Conservation (phyloP, 176 grass and related monocot species). For the Miscanthus lutarioriparius region DNA sequence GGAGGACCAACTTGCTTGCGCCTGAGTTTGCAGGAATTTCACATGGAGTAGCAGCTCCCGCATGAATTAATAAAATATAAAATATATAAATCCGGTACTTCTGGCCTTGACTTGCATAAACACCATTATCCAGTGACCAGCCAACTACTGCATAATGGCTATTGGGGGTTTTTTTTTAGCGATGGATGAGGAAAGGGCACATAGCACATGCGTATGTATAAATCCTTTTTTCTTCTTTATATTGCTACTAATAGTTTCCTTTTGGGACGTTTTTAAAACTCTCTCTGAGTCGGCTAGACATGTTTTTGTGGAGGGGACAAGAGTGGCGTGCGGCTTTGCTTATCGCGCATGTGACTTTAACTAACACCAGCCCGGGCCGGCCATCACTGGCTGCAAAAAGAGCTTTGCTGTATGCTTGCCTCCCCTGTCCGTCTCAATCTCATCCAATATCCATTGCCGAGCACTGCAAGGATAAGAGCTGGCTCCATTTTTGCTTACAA, state of each 20-base stretch:
- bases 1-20: background rate
- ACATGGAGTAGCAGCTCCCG: background rate
- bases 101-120: background rate
- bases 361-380: slow-evolving; percentile 6
- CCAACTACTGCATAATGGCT: background rate
- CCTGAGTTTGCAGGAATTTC: background rate
- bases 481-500: background rate
- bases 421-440: background rate
- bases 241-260: background rate
- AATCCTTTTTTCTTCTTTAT: no score
- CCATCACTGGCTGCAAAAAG: slow-evolving; percentile 30
- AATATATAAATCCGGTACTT: background rate
- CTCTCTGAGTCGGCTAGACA: background rate
- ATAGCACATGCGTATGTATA: background rate
- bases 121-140: slow-evolving; percentile 6
- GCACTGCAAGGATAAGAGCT: background rate
- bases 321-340: slow-evolving; percentile 43
- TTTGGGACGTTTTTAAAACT: background rate
- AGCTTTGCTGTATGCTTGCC: slow-evolving; percentile 5
- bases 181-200: background rate
- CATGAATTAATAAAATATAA: background rate
- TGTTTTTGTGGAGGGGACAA: slow-evolving; percentile 25
- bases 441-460: background rate
- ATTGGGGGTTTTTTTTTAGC: background rate
- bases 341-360: slow-evolving; percentile 29